Percentiles rank a stretch among this genome's conserved stretches.
These are phyloP conservation scores for Thalassiosira profunda DNA, from an alignment of 108 stramenopile species.

Conservation along the genomic window DNA sequence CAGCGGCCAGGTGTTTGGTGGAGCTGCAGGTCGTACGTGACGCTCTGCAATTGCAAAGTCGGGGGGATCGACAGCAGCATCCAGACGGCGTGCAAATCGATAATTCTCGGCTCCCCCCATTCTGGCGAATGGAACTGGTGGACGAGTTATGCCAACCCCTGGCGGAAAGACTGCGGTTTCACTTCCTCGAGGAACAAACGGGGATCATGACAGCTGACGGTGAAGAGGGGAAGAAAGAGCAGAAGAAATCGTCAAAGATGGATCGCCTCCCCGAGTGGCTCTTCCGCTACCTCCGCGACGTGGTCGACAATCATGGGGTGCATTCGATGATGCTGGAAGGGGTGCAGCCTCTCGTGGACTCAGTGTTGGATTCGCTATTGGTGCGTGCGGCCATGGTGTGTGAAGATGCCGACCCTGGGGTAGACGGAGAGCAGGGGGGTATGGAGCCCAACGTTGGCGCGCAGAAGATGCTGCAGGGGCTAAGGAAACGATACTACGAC, in stretches of 20 bases:
- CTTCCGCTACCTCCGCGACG: slow-evolving; percentile 66
- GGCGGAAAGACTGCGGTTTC: slow-evolving; percentile 57
- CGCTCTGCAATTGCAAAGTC: slow-evolving; percentile 10
- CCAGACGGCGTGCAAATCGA: background rate
- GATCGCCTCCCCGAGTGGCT: slow-evolving; percentile 87
- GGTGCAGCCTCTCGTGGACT: slow-evolving; percentile 31
- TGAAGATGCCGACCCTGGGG: background rate
- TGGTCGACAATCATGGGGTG: slow-evolving; percentile 39
- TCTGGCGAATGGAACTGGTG: slow-evolving; percentile 40
- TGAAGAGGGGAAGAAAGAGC: background rate
- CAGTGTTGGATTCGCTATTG: slow-evolving; percentile 26
- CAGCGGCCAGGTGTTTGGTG: slow-evolving; percentile 19
- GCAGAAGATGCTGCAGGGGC: slow-evolving; percentile 4
- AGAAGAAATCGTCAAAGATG: slow-evolving; percentile 28
- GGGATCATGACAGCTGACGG: slow-evolving; percentile 46
- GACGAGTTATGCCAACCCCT: slow-evolving; percentile 60
- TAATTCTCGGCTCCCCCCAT: background rate
- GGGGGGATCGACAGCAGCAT: slow-evolving; percentile 1
- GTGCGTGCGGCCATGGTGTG: background rate
- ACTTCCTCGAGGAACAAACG: slow-evolving; percentile 66
- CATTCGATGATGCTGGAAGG: slow-evolving; percentile 29
- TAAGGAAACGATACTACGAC: slow-evolving; percentile 14
- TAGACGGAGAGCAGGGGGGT: too few species aligned
- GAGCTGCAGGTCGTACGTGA: slow-evolving; percentile 43
- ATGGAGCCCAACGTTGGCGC: too few species aligned